Evolutionary conservation across 805 yeast genomes (phyloP).

Genomic region (Geotrichum ghanense): DNA sequence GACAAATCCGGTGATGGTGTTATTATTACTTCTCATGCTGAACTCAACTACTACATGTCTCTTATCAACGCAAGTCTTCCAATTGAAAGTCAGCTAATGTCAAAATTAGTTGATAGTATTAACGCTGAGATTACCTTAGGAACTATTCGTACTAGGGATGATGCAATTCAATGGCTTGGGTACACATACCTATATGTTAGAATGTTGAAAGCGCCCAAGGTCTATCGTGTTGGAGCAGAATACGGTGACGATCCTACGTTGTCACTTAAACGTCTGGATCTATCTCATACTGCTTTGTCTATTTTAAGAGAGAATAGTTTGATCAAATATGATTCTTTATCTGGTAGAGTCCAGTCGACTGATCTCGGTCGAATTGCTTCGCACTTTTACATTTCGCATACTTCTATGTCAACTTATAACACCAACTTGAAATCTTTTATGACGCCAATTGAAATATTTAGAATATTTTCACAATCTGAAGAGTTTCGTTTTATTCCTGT

Average conservation of each 20-base stretch:
- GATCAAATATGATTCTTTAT: constrained; percentile 41
- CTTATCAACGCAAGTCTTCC: constrained; percentile 86
- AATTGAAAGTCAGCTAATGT: constrained; percentile 76
- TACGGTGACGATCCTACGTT: constrained; percentile 33
- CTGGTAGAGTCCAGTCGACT: constrained; percentile 42
- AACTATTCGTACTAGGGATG: constrained; percentile 43
- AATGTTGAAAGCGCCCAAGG: constrained; percentile 58
- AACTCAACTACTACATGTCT: constrained; percentile 79
- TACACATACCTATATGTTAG: constrained; percentile 70
- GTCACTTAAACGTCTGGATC: constrained; percentile 45
- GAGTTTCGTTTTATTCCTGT: constrained; percentile 81
- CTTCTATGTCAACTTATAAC: constrained; percentile 59
- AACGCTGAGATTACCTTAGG: constrained; percentile 86
- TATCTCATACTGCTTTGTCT: constrained; percentile 66
- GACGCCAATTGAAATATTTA: constrained; percentile 60
- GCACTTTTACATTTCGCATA: constrained; percentile 67
- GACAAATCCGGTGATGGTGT: constrained; percentile 91
- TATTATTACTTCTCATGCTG: constrained; percentile 77
- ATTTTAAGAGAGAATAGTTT: constrained; percentile 46
- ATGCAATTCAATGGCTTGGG: constrained; percentile 73
- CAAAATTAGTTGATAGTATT: constrained; percentile 56
- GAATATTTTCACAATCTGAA: constrained; percentile 67
- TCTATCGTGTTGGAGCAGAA: constrained; percentile 67
- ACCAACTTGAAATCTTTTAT: constrained; percentile 51
- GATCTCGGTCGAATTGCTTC: constrained; percentile 81